Evolutionary conservation across 2,329 filamentous ascomycete genomes (phyloP).

Genomic region (Alternaria postmessia): DNA sequence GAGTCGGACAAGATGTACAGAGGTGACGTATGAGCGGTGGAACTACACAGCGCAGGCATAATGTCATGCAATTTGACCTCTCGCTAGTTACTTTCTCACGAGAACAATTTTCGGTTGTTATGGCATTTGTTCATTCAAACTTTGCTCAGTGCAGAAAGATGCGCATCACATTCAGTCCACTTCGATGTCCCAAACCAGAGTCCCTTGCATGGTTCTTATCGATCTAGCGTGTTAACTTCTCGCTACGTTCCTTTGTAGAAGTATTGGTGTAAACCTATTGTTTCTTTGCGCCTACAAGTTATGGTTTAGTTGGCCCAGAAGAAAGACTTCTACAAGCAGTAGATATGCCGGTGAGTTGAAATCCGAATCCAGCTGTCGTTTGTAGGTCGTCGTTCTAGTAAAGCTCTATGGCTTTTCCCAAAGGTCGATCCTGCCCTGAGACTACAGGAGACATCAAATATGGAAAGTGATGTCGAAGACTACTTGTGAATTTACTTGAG

Average conservation of each 20-base stretch:
- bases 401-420: no score
- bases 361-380: no score
- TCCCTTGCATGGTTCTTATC: not conserved
- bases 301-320: no score
- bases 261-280: no score
- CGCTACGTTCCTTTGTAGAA: no score
- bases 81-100: not conserved
- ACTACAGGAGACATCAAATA: no score
- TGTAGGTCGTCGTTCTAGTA: no score
- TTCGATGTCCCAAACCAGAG: not conserved
- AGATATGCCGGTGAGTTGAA: no score
- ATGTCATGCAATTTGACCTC: no score
- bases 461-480: not conserved
- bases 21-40: constrained; percentile 20
- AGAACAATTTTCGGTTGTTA: not conserved
- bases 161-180: not conserved
- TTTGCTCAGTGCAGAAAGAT: not conserved
- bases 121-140: not conserved
- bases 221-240: not conserved
- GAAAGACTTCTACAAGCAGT: no score
- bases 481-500: not conserved
- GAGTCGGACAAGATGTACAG: constrained; percentile 13
- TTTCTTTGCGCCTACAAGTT: no score
- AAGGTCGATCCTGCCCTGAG: no score
- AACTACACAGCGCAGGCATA: not conserved